Evolutionary conservation across 164 flowering plant genomes (phyloP).

Genomic region (Macadamia tetraphylla): DNA sequence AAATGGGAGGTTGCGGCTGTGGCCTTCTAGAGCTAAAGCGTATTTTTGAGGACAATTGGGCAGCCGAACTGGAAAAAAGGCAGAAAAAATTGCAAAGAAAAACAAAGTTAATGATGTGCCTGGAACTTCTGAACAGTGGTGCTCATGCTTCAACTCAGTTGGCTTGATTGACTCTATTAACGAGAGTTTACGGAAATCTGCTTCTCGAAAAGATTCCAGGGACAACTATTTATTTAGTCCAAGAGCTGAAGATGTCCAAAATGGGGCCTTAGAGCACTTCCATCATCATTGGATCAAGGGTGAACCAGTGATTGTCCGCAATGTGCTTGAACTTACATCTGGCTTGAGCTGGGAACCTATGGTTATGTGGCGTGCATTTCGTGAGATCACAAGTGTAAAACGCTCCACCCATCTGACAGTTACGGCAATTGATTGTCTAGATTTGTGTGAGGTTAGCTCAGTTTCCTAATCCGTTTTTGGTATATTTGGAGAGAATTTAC

Average conservation of each 20-base stretch:
- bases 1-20: constrained; percentile 43
- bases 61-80: constrained; percentile 40
- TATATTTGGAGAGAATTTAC: background rate
- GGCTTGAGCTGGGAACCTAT: constrained; percentile 99
- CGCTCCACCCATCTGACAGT: constrained; percentile 33
- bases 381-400: constrained; percentile 37
- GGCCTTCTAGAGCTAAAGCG: constrained; percentile 36
- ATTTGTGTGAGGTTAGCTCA: constrained; percentile 64
- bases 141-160: constrained; percentile 35
- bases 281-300: constrained; percentile 80
- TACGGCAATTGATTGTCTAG: constrained; percentile 62
- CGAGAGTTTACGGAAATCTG: constrained; percentile 37
- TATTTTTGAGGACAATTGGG: constrained; percentile 19
- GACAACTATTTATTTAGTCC: constrained; percentile 76
- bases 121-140: constrained; percentile 13
- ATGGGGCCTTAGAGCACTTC: constrained; percentile 63
- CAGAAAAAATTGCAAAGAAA: constrained; percentile 32
- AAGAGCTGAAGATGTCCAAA: constrained; percentile 38
- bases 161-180: constrained; percentile 14
- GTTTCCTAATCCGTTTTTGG: background rate
- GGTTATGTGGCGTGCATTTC: constrained; percentile 95
- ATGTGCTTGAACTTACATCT: constrained; percentile 55
- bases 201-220: constrained; percentile 48
- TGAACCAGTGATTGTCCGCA: constrained; percentile 79
- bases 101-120: constrained; percentile 14